Evolutionary conservation across 2,329 filamentous ascomycete species (phyloP).

Genomic region (Pseudocercospora musae): DNA sequence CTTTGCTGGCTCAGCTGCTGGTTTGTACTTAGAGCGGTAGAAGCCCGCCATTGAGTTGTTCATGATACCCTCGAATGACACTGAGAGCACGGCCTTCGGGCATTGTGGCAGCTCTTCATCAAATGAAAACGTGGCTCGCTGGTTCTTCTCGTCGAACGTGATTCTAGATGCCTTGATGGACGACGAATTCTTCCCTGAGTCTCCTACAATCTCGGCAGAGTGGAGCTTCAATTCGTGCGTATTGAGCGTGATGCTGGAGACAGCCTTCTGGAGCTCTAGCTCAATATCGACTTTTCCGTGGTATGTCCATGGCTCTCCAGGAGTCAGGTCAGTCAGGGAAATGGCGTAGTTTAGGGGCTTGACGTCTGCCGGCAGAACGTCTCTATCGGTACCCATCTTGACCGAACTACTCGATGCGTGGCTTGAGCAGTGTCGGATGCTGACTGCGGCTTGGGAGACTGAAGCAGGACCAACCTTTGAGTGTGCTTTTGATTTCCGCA

Average conservation of each 20-base stretch:
- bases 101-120: constrained; percentile 65
- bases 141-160: constrained; percentile 76
- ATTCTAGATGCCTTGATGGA: constrained; percentile 63
- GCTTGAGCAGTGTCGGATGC: constrained; percentile 28
- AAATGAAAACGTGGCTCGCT: constrained; percentile 79
- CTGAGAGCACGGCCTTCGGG: constrained; percentile 62
- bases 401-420: constrained; percentile 33
- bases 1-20: constrained; percentile 64
- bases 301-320: constrained; percentile 71
- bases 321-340: constrained; percentile 74
- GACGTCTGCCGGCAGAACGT: constrained; percentile 52
- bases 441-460: background rate
- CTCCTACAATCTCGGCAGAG: constrained; percentile 59
- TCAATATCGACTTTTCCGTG: constrained; percentile 82
- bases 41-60: constrained; percentile 95
- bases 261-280: constrained; percentile 66
- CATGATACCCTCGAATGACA: constrained; percentile 76
- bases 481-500: background rate
- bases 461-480: background rate
- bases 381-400: constrained; percentile 47
- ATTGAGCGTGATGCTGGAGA: constrained; percentile 79
- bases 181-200: constrained; percentile 57
- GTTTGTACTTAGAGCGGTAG: constrained; percentile 92
- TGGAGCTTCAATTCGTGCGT: constrained; percentile 77
- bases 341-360: constrained; percentile 85